A percentile compares a stretch with the other conserved stretches of the same genome.
phyloP scores from a whole-genome alignment of 768 basidiomycete species.

The Rhizopogon salebrosus region DNA sequence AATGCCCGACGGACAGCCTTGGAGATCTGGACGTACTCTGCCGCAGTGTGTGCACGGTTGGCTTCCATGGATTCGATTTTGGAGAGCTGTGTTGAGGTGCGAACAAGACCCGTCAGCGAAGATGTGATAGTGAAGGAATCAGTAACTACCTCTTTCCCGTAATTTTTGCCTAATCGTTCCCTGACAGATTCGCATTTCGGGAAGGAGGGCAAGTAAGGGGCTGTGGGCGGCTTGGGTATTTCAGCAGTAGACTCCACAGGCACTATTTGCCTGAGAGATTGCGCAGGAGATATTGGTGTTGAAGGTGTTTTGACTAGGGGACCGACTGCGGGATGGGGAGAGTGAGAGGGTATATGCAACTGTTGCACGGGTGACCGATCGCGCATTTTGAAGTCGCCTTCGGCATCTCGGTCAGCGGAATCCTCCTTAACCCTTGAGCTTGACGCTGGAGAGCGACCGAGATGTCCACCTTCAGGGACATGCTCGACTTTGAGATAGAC shows the following conservation, averaged over 20 bases:
- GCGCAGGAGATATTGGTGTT: conserved; percentile 9
- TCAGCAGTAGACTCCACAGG: neutral
- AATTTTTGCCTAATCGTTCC: conserved; percentile 1
- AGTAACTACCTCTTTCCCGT: conserved; percentile 18
- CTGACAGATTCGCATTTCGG: conserved; percentile 12
- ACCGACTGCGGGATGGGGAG: neutral
- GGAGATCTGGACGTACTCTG: conserved; percentile 34
- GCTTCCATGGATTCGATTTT: conserved; percentile 31
- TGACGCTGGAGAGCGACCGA: neutral
- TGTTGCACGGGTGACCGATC: conserved; percentile 20
- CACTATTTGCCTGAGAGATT: neutral
- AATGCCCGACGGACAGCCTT: conserved; percentile 44
- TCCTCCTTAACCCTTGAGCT: conserved; percentile 11
- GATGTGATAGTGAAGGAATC: neutral
- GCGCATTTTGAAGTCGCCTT: conserved; percentile 13
- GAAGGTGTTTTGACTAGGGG: neutral
- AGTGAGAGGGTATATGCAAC: conserved; percentile 14
- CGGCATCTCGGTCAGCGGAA: conserved; percentile 12
- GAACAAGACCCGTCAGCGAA: neutral
- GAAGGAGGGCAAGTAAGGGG: conserved; percentile 27
- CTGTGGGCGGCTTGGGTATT: conserved; percentile 9
- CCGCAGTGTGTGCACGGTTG: conserved; percentile 34
- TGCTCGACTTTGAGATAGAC: neutral
- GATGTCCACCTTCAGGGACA: neutral
- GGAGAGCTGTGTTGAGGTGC: neutral